Evolutionary conservation across 306 rosid genomes (phyloP), one percentile per base, ranked within the genome.

Genomic region (Acacia crassicarpa): DNA sequence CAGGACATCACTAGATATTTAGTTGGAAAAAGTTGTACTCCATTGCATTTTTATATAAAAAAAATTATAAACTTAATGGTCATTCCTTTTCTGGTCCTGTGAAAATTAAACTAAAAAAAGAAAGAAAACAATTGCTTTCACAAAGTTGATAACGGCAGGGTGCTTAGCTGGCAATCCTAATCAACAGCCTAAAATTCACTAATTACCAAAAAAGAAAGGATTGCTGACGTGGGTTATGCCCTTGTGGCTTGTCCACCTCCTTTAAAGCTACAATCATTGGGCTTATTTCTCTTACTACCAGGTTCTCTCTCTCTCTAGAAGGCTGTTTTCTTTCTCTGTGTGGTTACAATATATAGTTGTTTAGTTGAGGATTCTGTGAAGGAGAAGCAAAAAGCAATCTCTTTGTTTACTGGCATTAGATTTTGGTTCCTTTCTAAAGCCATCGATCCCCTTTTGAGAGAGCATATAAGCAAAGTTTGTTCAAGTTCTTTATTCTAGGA

Each of bases 201-300:
- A 83, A 84, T 71, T 87, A 67, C 82, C 82, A 61, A 25, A 25
- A 0, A 65, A 76, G 56, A 83, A 70, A 22, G 40, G 15, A 59
- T 41, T 73, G 90, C 85, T 82, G 87, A 92, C 48, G 89, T 88
- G 97, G 94, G 85, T 75, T 72, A 84, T 86, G 75, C 84, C 76
- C 17, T 61, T 65, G 81, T n/a, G n/a, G n/a, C n/a, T n/a, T n/a
- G n/a, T n/a, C n/a, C n/a, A n/a, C n/a, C n/a, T n/a, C n/a, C n/a
- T n/a, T n/a, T n/a, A n/a, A 88, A 87, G 84, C 89, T 32, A 81
- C 95, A 91, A 93, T 91, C 91, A 91, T 90, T 89, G 88, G 86
- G 41, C 74, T 67, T 67, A 75, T 87, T 71, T 87, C 83, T 84
- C 84, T 27, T 62, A 23, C 83, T 62, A 48, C n/a, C 17, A 25